A percentile compares a stretch with the other conserved stretches of the same genome.
Conservation (phyloP, 495 filamentous ascomycete species). For the Hyaloscypha variabilis region DNA sequence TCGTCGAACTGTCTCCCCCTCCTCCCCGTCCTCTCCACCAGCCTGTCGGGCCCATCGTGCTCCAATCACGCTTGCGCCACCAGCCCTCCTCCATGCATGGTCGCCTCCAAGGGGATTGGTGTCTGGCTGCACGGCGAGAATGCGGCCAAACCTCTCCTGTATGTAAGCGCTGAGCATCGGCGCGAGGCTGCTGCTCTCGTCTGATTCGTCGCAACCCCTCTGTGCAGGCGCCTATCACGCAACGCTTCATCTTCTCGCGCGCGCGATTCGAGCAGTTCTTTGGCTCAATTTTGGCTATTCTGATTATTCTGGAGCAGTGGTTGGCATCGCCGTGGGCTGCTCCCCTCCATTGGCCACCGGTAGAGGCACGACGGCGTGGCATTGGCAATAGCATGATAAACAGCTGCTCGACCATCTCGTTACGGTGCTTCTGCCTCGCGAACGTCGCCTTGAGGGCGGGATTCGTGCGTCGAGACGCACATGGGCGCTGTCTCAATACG, state of each 20-base stretch:
- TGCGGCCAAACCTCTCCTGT: not conserved
- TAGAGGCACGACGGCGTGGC: not conserved
- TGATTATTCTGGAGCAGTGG: slow-evolving; percentile 21
- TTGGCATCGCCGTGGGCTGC: slow-evolving; percentile 7
- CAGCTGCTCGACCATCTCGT: slow-evolving; percentile 14
- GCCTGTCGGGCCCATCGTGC: not conserved
- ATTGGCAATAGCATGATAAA: slow-evolving; percentile 24
- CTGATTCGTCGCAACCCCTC: not conserved
- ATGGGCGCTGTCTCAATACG: not conserved
- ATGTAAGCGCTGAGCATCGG: not conserved
- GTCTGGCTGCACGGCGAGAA: not conserved
- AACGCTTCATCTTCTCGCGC: slow-evolving; percentile 15
- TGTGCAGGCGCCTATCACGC: not conserved
- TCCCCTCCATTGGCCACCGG: slow-evolving; percentile 24
- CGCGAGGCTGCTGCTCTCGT: not conserved
- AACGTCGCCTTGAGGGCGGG: not conserved
- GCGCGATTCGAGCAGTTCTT: slow-evolving; percentile 10
- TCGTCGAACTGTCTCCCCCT: not conserved
- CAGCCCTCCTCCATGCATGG: not conserved
- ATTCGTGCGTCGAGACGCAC: slow-evolving; percentile 11
- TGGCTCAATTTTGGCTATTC: slow-evolving; percentile 27
- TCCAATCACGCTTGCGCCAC: slow-evolving; percentile 11
- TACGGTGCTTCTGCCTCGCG: slow-evolving; percentile 8
- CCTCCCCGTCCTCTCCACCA: too few relatives aligned
- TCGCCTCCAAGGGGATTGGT: not conserved